Conservation (phyloP, 2,329 filamentous ascomycete species). For the Taxawa tesnikishii region DNA sequence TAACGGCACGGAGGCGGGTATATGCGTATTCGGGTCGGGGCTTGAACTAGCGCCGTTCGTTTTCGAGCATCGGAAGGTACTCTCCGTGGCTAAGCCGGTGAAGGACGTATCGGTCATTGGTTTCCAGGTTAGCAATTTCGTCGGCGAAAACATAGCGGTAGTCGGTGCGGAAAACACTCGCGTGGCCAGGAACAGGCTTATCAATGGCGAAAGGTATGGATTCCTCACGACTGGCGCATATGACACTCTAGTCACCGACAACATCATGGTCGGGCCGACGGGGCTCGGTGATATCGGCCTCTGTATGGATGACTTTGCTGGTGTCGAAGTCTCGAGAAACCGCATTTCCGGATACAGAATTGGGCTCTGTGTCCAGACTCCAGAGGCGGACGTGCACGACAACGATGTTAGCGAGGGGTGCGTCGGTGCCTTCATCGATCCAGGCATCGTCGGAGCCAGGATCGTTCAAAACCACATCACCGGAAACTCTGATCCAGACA, state of each 20-base stretch:
- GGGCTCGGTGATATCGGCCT: conserved; percentile 17
- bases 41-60: conserved; percentile 20
- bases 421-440: conserved; percentile 22
- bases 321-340: conserved; percentile 18
- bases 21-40: too few relatives aligned
- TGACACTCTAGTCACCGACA: conserved; percentile 17
- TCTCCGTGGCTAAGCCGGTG: conserved; percentile 14
- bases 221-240: conserved; percentile 23
- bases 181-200: conserved; percentile 16
- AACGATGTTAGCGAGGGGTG: conserved; percentile 22
- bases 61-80: conserved; percentile 20
- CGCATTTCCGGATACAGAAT: conserved; percentile 18
- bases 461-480: conserved; percentile 19
- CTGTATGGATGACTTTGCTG: conserved; percentile 23
- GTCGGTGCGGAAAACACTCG: conserved; percentile 19
- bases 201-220: conserved; percentile 20
- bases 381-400: conserved; percentile 17
- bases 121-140: conserved; percentile 21
- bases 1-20: too few relatives aligned
- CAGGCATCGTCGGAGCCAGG: conserved; percentile 17
- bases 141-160: conserved; percentile 24
- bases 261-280: conserved; percentile 14
- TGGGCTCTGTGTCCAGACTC: conserved; percentile 25
- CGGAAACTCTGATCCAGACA: too few relatives aligned
- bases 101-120: conserved; percentile 21